Evolutionary conservation across 108 stramenopile genomes (phyloP).

Genomic region (Schizochytrium sp.): DNA sequence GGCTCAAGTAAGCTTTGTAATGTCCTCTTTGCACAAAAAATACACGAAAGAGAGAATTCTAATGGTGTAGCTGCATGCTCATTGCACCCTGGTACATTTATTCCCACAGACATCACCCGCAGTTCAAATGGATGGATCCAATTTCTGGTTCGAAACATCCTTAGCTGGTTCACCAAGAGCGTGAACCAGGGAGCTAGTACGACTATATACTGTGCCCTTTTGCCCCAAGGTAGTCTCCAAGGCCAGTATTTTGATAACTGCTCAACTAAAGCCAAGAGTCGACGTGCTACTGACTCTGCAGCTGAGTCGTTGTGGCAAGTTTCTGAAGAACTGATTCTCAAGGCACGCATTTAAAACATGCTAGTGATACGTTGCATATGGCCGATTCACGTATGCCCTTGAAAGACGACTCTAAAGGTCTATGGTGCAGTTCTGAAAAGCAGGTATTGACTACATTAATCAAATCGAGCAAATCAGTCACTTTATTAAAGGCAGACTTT

Average conservation of each 20-base stretch:
- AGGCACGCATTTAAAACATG: too few species aligned
- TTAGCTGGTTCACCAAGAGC: constrained; percentile 48
- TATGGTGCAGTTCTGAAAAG: too few species aligned
- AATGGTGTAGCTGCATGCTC: background rate
- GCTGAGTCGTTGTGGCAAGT: constrained; percentile 29
- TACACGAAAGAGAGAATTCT: constrained; percentile 4
- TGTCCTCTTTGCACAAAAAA: constrained; percentile 41
- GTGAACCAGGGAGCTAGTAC: constrained; percentile 59
- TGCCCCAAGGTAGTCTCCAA: background rate
- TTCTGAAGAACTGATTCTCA: constrained; percentile 6
- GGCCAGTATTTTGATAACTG: constrained; percentile 21
- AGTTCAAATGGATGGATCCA: background rate
- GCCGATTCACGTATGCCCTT: too few species aligned
- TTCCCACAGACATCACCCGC: constrained; percentile 24
- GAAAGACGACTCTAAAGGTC: too few species aligned
- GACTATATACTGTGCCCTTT: background rate
- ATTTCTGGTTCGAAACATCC: background rate
- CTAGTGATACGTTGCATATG: too few species aligned
- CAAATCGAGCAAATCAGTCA: too few species aligned
- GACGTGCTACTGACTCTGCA: background rate
- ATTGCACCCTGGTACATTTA: background rate
- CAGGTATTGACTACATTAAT: too few species aligned
- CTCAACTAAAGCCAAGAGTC: background rate
- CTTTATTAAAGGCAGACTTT: too few species aligned
- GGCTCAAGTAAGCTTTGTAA: constrained; percentile 54